Conservation (phyloP, 129 eudicot species). For the Heracleum sosnowskyi region DNA sequence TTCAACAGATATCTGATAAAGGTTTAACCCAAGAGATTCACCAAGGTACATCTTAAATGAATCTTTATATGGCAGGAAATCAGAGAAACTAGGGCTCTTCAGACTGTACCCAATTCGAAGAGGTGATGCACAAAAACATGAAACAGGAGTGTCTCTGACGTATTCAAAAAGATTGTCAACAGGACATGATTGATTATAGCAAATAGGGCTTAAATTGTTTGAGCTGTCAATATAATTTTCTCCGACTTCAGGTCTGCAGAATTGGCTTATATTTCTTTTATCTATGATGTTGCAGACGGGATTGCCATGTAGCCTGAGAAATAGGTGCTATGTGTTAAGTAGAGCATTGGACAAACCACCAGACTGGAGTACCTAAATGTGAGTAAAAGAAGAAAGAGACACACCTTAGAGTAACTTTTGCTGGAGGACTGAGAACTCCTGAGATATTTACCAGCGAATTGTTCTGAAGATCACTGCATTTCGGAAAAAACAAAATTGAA, state of each 20-base stretch:
- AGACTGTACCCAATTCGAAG: conserved; percentile 62
- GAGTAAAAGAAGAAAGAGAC: conserved; percentile 2
- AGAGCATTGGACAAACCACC: not conserved
- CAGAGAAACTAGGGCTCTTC: conserved; percentile 82
- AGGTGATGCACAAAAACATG: conserved; percentile 91
- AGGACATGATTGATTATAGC: conserved; percentile 69
- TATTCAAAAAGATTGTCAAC: conserved; percentile 39
- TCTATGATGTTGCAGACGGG: conserved; percentile 51
- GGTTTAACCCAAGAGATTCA: conserved; percentile 36
- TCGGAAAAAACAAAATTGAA: not conserved
- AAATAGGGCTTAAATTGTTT: conserved; percentile 20
- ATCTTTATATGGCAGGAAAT: conserved; percentile 52
- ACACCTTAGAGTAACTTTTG: conserved; percentile 62
- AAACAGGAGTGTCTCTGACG: conserved; percentile 42
- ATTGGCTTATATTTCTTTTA: conserved; percentile 33
- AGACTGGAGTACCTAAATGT: not conserved
- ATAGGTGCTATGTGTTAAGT: conserved; percentile 7
- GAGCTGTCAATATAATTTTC: conserved; percentile 16
- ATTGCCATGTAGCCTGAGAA: conserved; percentile 61
- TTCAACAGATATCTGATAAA: conserved; percentile 58
- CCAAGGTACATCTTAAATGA: conserved; percentile 48
- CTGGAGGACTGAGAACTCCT: conserved; percentile 56
- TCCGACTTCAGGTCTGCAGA: conserved; percentile 43
- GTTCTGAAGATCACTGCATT: conserved; percentile 59
- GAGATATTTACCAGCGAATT: conserved; percentile 47